A percentile compares a stretch with the other conserved stretches of the same genome.
phyloP scores from a whole-genome alignment of 306 rosid species.

The Trifolium pratense region DNA sequence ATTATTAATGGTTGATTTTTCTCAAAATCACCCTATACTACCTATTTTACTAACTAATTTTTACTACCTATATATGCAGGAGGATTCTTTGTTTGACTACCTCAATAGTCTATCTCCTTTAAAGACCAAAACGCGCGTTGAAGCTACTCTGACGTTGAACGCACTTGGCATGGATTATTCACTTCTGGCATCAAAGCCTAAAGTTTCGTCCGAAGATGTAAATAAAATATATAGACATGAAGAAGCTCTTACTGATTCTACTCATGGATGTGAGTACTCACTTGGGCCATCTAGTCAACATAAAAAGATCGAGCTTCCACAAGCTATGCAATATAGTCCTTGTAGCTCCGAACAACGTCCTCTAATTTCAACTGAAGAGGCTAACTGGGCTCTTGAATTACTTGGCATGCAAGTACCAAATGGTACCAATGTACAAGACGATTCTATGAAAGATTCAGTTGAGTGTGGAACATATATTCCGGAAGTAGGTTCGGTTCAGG shows the following conservation, averaged over 20 bases:
- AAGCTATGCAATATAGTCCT: too few relatives aligned
- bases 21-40: too few relatives aligned
- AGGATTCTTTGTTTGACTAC: neutral
- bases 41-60: too few relatives aligned
- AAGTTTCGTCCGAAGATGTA: too few relatives aligned
- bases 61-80: neutral
- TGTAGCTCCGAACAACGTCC: neutral
- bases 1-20: too few relatives aligned
- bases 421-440: neutral
- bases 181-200: neutral
- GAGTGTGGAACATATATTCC: neutral
- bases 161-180: neutral
- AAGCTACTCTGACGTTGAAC: neutral
- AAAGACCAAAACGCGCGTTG: neutral
- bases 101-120: neutral
- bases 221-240: neutral
- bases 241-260: conserved; percentile 47
- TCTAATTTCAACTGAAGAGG: neutral
- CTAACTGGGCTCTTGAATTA: neutral
- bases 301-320: too few relatives aligned
- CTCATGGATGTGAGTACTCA: conserved; percentile 6
- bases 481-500: neutral
- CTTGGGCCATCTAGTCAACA: neutral
- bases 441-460: neutral
- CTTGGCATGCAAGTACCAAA: neutral